These are phyloP conservation scores for Rhodotorula sp. DNA, from an alignment of 1,284 basidiomycete species.

Conservation along the genomic window DNA sequence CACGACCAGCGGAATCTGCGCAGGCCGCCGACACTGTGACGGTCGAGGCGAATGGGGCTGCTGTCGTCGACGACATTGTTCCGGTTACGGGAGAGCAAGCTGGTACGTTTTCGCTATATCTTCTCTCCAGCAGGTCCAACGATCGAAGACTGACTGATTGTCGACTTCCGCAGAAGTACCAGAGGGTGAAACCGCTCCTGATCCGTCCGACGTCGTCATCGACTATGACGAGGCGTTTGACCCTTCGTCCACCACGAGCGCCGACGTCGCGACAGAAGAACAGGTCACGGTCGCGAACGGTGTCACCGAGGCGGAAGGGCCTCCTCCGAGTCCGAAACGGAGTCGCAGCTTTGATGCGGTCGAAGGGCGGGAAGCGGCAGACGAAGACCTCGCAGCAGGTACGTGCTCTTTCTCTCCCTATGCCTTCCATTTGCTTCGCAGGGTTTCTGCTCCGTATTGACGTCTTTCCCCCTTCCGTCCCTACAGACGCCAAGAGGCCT, in stretches of 20 bases:
- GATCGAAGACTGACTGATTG: background rate
- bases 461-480: background rate
- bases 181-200: conserved; percentile 1
- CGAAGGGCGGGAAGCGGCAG: background rate
- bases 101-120: background rate
- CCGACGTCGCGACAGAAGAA: background rate
- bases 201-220: conserved; percentile 34
- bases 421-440: background rate
- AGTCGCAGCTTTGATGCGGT: conserved; percentile 2
- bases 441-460: background rate
- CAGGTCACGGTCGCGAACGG: background rate
- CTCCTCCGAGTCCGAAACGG: conserved; percentile 13
- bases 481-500: conserved; percentile 15
- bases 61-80: background rate
- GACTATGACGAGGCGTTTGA: conserved; percentile 38
- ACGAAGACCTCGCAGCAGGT: conserved; percentile 6
- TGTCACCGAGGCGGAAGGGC: background rate
- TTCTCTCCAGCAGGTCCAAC: no score
- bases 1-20: background rate
- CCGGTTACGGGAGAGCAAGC: background rate
- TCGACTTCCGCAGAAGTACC: background rate
- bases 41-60: background rate
- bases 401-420: background rate
- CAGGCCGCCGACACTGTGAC: background rate
- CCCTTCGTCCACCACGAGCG: background rate